phyloP scores from a whole-genome alignment of 1,139 yeast species.

The Yamadazyma oceani region DNA sequence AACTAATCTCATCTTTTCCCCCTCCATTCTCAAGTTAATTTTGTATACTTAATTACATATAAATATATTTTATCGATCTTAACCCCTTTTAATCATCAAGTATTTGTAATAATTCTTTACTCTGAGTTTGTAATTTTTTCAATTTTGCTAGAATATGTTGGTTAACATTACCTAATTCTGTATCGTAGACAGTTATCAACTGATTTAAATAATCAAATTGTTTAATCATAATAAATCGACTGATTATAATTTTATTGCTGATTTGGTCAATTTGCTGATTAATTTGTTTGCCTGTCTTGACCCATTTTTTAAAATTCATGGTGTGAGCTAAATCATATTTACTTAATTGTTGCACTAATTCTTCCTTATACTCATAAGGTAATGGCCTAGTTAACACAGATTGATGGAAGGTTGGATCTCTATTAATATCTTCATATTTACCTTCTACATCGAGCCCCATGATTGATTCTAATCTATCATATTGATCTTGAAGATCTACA shows the following conservation, averaged over 20 bases:
- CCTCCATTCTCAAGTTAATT: slow-evolving; percentile 4
- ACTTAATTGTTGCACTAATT: neutral
- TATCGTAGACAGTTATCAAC: neutral
- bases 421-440: neutral
- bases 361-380: neutral
- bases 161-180: neutral
- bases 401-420: neutral
- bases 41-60: slow-evolving; percentile 12
- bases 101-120: neutral
- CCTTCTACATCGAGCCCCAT: too few relatives aligned
- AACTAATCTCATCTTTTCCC: slow-evolving; percentile 45
- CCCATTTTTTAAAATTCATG: neutral
- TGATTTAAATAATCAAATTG: slow-evolving; percentile 1
- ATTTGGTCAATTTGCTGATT: neutral
- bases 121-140: neutral
- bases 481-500: too few relatives aligned
- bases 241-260: neutral
- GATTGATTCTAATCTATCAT: too few relatives aligned
- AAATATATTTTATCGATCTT: slow-evolving; percentile 1
- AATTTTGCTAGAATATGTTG: neutral
- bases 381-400: neutral
- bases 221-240: neutral
- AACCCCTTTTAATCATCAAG: neutral
- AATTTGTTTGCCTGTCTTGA: neutral
- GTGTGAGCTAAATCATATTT: neutral